Conservation (phyloP, 1,284 basidiomycete species). For the Cryptococcus depauperatus region DNA sequence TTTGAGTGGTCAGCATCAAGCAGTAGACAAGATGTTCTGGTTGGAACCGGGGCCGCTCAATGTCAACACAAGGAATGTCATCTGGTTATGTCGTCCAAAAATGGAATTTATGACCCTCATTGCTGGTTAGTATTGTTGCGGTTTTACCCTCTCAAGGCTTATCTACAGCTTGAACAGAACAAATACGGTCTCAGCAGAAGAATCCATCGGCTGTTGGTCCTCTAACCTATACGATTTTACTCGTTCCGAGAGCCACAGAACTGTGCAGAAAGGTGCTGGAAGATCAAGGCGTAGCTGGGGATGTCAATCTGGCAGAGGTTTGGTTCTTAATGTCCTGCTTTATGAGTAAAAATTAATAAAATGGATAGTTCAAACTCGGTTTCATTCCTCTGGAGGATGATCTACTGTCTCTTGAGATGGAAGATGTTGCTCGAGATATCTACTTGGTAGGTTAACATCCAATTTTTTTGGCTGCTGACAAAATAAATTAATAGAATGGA, state of each 20-base stretch:
- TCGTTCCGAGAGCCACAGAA: slow-evolving; percentile 80
- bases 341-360: neutral
- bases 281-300: slow-evolving; percentile 85
- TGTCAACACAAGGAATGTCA: slow-evolving; percentile 76
- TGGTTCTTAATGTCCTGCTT: neutral
- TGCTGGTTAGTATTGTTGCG: slow-evolving; percentile 55
- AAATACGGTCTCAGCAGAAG: slow-evolving; percentile 65
- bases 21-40: slow-evolving; percentile 99
- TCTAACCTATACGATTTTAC: slow-evolving; percentile 70
- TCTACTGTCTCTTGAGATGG: slow-evolving; percentile 77
- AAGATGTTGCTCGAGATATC: slow-evolving; percentile 71
- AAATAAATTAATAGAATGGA: slow-evolving; percentile 60
- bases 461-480: neutral
- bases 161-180: slow-evolving; percentile 52
- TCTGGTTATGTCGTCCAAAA: slow-evolving; percentile 86
- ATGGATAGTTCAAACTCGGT: slow-evolving; percentile 64
- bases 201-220: slow-evolving; percentile 47
- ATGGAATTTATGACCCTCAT: slow-evolving; percentile 81
- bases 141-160: neutral
- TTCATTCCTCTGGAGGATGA: slow-evolving; percentile 90
- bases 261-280: slow-evolving; percentile 75
- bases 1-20: slow-evolving; percentile 65
- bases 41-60: slow-evolving; percentile 78
- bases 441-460: slow-evolving; percentile 58
- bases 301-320: slow-evolving; percentile 65